Evolutionary conservation across 441 rosid genomes (phyloP).

Genomic region (Gossypium trilobum): DNA sequence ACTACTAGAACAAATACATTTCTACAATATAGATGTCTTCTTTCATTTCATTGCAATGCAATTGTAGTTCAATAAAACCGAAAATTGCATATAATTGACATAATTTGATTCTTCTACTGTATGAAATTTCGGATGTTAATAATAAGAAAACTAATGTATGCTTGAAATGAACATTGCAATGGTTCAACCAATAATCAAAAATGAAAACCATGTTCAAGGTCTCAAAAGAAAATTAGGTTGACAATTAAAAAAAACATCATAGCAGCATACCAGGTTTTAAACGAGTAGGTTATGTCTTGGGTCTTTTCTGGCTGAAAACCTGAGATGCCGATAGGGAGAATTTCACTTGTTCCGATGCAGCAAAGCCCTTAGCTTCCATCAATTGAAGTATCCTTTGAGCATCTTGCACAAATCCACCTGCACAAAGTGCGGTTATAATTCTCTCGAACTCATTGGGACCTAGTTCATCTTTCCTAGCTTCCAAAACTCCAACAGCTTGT

Average conservation of each 20-base stretch:
- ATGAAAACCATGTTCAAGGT: background rate
- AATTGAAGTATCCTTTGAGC: slow-evolving; percentile 39
- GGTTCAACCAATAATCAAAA: background rate
- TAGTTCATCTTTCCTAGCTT: slow-evolving; percentile 52
- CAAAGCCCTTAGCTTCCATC: slow-evolving; percentile 53
- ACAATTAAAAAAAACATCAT: background rate
- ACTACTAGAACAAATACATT: slow-evolving; percentile 25
- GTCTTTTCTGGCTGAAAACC: slow-evolving; percentile 17
- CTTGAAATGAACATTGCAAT: background rate
- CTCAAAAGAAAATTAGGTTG: background rate
- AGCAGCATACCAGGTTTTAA: background rate
- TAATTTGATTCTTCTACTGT: no score
- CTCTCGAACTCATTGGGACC: slow-evolving; percentile 46
- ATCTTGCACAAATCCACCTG: slow-evolving; percentile 55
- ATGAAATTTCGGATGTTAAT: no score
- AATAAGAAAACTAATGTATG: no score
- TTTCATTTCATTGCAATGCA: background rate
- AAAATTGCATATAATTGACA: background rate
- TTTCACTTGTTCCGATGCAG: slow-evolving; percentile 30
- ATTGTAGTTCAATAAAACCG: background rate
- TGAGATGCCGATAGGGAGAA: slow-evolving; percentile 22
- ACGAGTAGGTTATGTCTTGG: slow-evolving; percentile 8
- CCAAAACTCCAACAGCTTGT: slow-evolving; percentile 62
- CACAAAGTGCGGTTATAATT: slow-evolving; percentile 42
- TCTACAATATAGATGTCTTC: no score